phyloP scores from a whole-genome alignment of 1,284 basidiomycete species.

The Bjerkandera adusta region DNA sequence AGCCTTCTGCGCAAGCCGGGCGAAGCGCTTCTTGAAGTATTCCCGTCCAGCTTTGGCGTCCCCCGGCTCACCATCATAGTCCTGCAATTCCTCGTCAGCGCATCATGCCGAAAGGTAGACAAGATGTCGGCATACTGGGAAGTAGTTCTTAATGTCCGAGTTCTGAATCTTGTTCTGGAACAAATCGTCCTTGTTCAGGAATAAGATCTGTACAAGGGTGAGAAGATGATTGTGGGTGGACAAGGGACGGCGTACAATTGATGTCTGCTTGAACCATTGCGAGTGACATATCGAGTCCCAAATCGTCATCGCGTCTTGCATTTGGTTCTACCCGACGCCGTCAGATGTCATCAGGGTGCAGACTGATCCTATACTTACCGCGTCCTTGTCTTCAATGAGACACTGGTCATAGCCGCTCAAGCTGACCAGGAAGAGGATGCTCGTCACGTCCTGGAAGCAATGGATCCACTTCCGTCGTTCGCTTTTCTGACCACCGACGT shows the following conservation, averaged over 20 bases:
- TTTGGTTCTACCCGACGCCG: conserved; percentile 73
- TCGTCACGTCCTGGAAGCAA: conserved; percentile 84
- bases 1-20: conserved; percentile 77
- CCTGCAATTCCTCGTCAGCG: conserved; percentile 40
- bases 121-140: conserved; percentile 56
- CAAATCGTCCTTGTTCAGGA: conserved; percentile 90
- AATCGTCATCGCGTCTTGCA: conserved; percentile 95
- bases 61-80: conserved; percentile 70
- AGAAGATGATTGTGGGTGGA: conserved; percentile 2
- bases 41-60: conserved; percentile 78
- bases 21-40: conserved; percentile 90
- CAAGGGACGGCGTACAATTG: conserved; percentile 59
- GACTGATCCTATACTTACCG: conserved; percentile 55
- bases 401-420: conserved; percentile 91
- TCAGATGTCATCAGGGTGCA: no score
- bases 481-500: conserved; percentile 89
- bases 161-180: conserved; percentile 80
- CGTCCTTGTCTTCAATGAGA: conserved; percentile 90
- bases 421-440: conserved; percentile 85
- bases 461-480: conserved; percentile 90
- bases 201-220: conserved; percentile 65
- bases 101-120: conserved; percentile 4
- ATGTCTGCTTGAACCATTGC: conserved; percentile 91
- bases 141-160: conserved; percentile 84
- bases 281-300: conserved; percentile 95